Evolutionary conservation across 148 eudicot genomes (phyloP).

Genomic region (Suaeda aralocaspica): DNA sequence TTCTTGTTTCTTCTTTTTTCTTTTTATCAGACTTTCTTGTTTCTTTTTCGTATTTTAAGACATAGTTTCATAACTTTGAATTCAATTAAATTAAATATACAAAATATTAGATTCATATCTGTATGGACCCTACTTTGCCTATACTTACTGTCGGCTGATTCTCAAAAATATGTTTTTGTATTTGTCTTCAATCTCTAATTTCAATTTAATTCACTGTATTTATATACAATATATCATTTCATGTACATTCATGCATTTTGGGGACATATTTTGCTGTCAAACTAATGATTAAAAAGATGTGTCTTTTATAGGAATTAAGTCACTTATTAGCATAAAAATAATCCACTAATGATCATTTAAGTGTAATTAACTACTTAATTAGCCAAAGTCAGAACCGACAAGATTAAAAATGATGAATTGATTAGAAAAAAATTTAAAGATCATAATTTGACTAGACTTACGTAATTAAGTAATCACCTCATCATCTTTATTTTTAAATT

Average conservation of each 20-base stretch:
- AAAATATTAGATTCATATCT: slow-evolving; percentile 16
- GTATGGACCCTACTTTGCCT: slow-evolving; percentile 17
- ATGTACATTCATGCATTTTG: not conserved
- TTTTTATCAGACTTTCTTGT: no score
- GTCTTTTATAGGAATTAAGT: not conserved
- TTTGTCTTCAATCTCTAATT: slow-evolving; percentile 4
- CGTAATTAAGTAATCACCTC: not conserved
- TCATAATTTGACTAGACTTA: not conserved
- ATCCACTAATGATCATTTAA: not conserved
- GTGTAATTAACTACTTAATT: not conserved
- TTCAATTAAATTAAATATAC: not conserved
- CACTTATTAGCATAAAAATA: slow-evolving; percentile 8
- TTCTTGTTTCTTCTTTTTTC: no score
- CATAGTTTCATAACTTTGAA: not conserved
- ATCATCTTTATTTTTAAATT: no score
- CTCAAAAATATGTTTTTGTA: not conserved
- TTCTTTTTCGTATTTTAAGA: no score
- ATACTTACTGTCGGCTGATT: slow-evolving; percentile 22
- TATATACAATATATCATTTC: no score
- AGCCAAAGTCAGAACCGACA: not conserved
- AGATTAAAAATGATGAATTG: not conserved
- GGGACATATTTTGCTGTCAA: slow-evolving; percentile 5
- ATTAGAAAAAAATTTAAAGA: not conserved
- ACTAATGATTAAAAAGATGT: slow-evolving; percentile 8
- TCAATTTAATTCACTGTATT: not conserved